Evolutionary conservation across 2,329 filamentous ascomycete species (phyloP).

Genomic region (Pseudocercospora cruenta): DNA sequence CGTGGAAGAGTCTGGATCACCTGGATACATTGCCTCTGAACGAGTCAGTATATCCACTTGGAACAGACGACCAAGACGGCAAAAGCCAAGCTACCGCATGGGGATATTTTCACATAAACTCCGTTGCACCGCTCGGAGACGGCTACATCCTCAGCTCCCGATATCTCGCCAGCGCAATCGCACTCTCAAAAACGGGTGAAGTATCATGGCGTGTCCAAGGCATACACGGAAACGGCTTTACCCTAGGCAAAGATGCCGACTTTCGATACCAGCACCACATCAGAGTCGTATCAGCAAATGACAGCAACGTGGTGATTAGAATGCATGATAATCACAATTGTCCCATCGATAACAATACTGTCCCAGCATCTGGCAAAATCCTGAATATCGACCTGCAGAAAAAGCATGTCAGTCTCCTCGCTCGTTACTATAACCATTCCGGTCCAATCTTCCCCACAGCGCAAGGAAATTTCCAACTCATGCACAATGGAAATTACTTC

Average conservation of each 20-base stretch:
- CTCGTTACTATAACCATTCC: conserved; percentile 19
- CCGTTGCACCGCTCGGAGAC: conserved; percentile 20
- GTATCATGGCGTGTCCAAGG: conserved; percentile 28
- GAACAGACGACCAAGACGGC: conserved; percentile 27
- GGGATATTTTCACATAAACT: conserved; percentile 33
- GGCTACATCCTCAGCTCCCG: conserved; percentile 30
- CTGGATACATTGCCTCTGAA: conserved; percentile 35
- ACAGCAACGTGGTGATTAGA: conserved; percentile 10
- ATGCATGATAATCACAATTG: conserved; percentile 29
- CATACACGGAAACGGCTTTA: conserved; percentile 20
- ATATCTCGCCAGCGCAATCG: conserved; percentile 26
- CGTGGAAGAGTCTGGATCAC: conserved; percentile 44
- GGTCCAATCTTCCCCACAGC: conserved; percentile 26
- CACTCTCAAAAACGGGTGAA: conserved; percentile 19
- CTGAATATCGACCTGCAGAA: conserved; percentile 19
- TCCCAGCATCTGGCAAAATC: conserved; percentile 27
- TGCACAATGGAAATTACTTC: conserved; percentile 25
- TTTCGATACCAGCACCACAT: conserved; percentile 32
- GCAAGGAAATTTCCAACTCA: conserved; percentile 23
- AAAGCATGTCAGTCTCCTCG: conserved; percentile 18
- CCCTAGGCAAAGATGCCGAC: conserved; percentile 14
- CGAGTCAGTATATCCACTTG: conserved; percentile 39
- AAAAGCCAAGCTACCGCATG: conserved; percentile 20
- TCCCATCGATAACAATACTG: conserved; percentile 26
- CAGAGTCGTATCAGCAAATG: conserved; percentile 13